Percentiles rank a stretch among this genome's conserved stretches.
phyloP scores from a whole-genome alignment of 2,329 filamentous ascomycete species.

The Daldinia sp. region DNA sequence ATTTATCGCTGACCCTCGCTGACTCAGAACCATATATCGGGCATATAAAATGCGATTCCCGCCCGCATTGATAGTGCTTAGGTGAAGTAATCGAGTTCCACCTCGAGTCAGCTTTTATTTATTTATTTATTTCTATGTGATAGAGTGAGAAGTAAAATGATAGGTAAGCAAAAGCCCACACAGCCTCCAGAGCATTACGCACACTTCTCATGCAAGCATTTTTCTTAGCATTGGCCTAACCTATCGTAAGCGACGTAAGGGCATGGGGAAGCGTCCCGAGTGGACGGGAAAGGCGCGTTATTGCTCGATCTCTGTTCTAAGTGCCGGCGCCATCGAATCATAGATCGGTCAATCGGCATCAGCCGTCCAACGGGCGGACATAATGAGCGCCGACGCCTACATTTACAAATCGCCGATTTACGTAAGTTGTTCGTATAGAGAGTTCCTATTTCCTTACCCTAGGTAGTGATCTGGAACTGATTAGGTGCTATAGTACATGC shows the following conservation, averaged over 20 bases:
- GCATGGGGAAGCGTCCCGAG: constrained; percentile 12
- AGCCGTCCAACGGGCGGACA: constrained; percentile 25
- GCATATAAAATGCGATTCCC: constrained; percentile 26
- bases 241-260: constrained; percentile 24
- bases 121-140: neutral
- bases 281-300: constrained; percentile 16
- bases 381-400: constrained; percentile 26
- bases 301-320: constrained; percentile 3
- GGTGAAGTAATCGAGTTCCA: constrained; percentile 17
- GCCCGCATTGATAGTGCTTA: constrained; percentile 24
- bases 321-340: constrained; percentile 13
- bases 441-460: neutral
- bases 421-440: neutral
- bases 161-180: constrained; percentile 5
- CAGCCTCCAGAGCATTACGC: constrained; percentile 15
- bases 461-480: neutral
- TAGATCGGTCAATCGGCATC: constrained; percentile 38
- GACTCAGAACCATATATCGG: constrained; percentile 37
- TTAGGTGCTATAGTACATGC: neutral
- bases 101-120: constrained; percentile 4
- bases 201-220: constrained; percentile 11
- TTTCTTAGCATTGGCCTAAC: constrained; percentile 13
- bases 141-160: constrained; percentile 18
- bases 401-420: neutral
- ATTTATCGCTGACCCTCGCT: constrained; percentile 10